Percentiles rank a stretch among this genome's conserved stretches.
Evolutionary conservation across 2,329 filamentous ascomycete genomes (phyloP).

Genomic region (Macroventuria anomochaeta): DNA sequence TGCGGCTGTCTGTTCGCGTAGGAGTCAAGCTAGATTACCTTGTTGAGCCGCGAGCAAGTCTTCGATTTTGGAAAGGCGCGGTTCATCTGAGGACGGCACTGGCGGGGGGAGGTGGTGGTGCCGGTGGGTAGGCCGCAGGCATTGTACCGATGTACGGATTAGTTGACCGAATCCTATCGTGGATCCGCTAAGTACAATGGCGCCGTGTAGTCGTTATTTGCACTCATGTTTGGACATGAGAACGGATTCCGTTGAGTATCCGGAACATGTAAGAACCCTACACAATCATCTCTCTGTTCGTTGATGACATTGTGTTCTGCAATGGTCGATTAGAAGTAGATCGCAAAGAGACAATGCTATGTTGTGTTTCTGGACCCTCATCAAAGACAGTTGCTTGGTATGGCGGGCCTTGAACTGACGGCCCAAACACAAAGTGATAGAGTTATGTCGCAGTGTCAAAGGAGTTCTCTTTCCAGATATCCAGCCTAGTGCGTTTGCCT

Average conservation of each 20-base stretch:
- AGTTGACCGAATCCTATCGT: too few species aligned
- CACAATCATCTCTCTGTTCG: neutral
- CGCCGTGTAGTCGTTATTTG: too few species aligned
- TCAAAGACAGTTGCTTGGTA: neutral
- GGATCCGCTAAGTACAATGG: too few species aligned
- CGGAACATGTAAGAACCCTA: too few species aligned
- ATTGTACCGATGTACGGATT: neutral
- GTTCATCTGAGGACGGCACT: neutral
- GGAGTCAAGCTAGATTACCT: neutral
- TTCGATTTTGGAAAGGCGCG: neutral
- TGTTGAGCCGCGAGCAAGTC: neutral
- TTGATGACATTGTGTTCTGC: neutral
- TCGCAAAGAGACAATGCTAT: neutral
- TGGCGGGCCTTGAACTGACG: neutral
- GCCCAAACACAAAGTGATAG: neutral
- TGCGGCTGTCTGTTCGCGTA: neutral
- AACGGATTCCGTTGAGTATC: neutral
- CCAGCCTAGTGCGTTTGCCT: neutral
- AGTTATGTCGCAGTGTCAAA: slow-evolving; percentile 6
- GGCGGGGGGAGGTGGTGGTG: too few species aligned
- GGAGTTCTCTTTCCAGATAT: neutral
- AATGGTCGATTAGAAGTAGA: too few species aligned
- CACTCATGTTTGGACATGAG: too few species aligned
- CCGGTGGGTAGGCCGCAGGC: too few species aligned
- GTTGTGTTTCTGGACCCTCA: neutral